Evolutionary conservation across 1,284 basidiomycete species (phyloP), one percentile per base, ranked within the genome.

Genomic region (Leccinum angustisporum): DNA sequence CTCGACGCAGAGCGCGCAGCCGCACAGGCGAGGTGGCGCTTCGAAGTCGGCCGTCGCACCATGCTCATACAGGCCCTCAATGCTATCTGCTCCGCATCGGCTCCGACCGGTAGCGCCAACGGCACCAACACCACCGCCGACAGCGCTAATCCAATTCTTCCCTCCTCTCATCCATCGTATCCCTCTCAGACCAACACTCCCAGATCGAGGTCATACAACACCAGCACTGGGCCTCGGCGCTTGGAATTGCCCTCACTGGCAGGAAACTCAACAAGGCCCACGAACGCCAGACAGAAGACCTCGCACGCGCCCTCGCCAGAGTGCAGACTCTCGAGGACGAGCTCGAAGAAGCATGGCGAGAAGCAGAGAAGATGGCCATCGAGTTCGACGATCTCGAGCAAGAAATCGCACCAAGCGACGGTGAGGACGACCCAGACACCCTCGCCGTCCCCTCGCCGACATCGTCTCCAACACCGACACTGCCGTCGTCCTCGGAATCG

Each of bases 341-440:
- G 67, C 78, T 91, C n/a, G 86, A 90, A 56, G 91, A 92, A 61
- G 91, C 90, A 2, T 92, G 91, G 91, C 80, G 80, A 54, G 85
- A 87, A 63, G 91, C 90, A 1, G 86, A 91, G 67, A 83, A 82
- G 48, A 78, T 91, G 66, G 91, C 90, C 2, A 73, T 78, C 57
- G 88, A 91, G 70, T 80, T 91, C 67, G 87, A 91, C 68, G 82
- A 84, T 55, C 76, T 63, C 66, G 76, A 75, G 10, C 72, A 79
- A 31, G 75, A 73, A 11, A 76, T 72, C n/a, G 63, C 48, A 58
- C 70, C 66, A 21, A 60, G 57, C 21, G 60, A 63, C 18, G 25
- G 59, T 33, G 74, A 77, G 54, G 71, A 70, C 9, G 67, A 18
- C 2, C 63, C 60, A 4, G 66, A 66, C 7, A 66, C 66, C 27